These are phyloP conservation scores for Penicillium decumbens DNA, from an alignment of 2,329 filamentous ascomycete genomes.

Conservation along the genomic window DNA sequence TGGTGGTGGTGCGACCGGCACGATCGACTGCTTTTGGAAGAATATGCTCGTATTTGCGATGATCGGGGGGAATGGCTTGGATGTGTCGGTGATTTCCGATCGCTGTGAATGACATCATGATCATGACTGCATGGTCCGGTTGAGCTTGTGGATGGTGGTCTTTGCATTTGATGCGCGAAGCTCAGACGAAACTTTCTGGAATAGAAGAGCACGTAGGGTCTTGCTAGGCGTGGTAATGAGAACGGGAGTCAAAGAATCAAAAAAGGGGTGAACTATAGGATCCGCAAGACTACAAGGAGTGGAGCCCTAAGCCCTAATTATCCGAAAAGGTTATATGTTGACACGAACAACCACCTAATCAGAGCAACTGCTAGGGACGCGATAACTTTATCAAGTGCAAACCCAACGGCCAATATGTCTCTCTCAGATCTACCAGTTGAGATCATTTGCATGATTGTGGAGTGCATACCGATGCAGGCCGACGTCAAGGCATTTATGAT, in stretches of 20 bases:
- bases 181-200: slow-evolving; percentile 88
- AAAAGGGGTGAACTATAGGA: too few relatives aligned
- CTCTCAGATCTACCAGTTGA: not conserved
- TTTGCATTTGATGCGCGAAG: slow-evolving; percentile 83
- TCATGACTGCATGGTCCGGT: slow-evolving; percentile 71
- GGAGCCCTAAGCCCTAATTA: too few relatives aligned
- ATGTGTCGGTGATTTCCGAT: too few relatives aligned
- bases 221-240: slow-evolving; percentile 91
- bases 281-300: too few relatives aligned
- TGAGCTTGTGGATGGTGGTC: slow-evolving; percentile 83
- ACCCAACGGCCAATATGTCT: not conserved
- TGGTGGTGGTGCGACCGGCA: too few relatives aligned
- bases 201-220: slow-evolving; percentile 73
- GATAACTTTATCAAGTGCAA: not conserved
- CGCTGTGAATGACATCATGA: too few relatives aligned
- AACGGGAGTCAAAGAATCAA: too few relatives aligned
- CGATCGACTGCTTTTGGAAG: slow-evolving; percentile 60
- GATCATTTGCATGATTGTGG: not conserved
- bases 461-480: not conserved
- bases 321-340: too few relatives aligned
- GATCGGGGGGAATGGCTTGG: slow-evolving; percentile 6
- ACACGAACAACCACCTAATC: too few relatives aligned
- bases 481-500: not conserved
- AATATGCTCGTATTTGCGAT: slow-evolving; percentile 54
- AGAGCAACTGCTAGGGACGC: too few relatives aligned